Base-by-base conservation (phyloP, 192 early-diverging fungal genomes). In the Chytriomyces sp. region DNA sequence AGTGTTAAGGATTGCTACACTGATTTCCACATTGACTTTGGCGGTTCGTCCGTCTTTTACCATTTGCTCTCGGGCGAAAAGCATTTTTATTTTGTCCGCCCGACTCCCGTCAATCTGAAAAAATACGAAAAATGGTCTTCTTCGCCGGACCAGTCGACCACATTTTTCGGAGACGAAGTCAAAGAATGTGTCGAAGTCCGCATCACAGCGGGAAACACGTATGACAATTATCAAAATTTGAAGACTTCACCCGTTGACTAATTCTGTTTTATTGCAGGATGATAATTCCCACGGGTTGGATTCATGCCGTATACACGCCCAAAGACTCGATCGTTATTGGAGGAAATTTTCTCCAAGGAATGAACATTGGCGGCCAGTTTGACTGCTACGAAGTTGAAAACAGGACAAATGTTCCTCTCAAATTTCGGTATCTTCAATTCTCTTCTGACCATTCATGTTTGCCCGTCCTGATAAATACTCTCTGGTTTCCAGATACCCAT, bases 281-380 rank as follows among this genome's bases (percentile, higher is more conserved):
- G 91, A 82, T 96, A 57, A 96, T 98, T 64, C 96, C 96, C 20
- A 91, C 94, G 7, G 96, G 96, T 45, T 98, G 96, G 96, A 96
- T 98, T 74, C 96, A 98, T 79, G 93, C 96, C 0, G 95, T 97
- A 7, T 93, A 92, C 77, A 98, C 95, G 5, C 93, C 94, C 7
- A 82, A 84, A 23, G 94, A 96, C 63, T 89, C 94, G 0, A 82
- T 98, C 7, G 94, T 97, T 0, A 95, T 98, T 73, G 95, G 96
- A 18, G 96, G 96, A 62, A 98, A 97, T 80, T 98, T 95, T 79
- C 85, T 97, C 57, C 93, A 96, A 69, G 89, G 92, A 20, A 82
- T 94, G 44, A 91, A 92, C 69, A 90, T 93, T 6, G 70, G 73
- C 11, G 86, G 86, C 18, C 96, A 97, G 67, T 86, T 96, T 24